Percentiles rank a stretch among this genome's conserved stretches.
Evolutionary conservation across 2,329 filamentous ascomycete species (phyloP).

Genomic region (Fusarium torulosum): DNA sequence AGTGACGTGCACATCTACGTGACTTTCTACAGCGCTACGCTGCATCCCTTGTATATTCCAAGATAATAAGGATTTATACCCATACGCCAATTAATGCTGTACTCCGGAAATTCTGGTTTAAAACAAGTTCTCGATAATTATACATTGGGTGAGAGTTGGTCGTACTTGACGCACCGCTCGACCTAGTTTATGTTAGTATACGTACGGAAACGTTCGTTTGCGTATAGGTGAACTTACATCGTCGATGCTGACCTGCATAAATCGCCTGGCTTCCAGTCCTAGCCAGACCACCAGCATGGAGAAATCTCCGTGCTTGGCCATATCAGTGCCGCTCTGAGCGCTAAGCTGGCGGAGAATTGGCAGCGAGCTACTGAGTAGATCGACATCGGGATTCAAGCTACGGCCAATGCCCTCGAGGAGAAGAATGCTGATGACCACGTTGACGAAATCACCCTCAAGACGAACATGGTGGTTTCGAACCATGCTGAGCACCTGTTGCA

Average conservation of each 20-base stretch:
- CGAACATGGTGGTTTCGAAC: slow-evolving; percentile 92
- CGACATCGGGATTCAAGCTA: slow-evolving; percentile 85
- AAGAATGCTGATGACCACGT: slow-evolving; percentile 95
- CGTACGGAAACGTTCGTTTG: not conserved
- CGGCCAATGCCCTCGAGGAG: slow-evolving; percentile 94
- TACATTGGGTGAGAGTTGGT: slow-evolving; percentile 88
- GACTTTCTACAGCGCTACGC: slow-evolving; percentile 2
- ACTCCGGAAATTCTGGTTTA: slow-evolving; percentile 6
- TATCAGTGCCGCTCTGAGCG: slow-evolving; percentile 77
- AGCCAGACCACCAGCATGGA: slow-evolving; percentile 93
- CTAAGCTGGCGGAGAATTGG: slow-evolving; percentile 92
- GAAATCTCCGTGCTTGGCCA: slow-evolving; percentile 79
- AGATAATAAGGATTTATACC: not conserved
- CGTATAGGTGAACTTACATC: slow-evolving; percentile 70
- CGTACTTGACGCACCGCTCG: slow-evolving; percentile 90
- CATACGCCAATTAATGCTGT: slow-evolving; percentile 36
- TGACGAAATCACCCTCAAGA: slow-evolving; percentile 97
- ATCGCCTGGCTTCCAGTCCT: slow-evolving; percentile 87
- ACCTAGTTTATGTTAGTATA: slow-evolving; percentile 64
- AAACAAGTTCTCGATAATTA: slow-evolving; percentile 56
- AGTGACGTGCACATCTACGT: slow-evolving; percentile 17
- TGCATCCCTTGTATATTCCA: slow-evolving; percentile 6
- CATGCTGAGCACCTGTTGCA: slow-evolving; percentile 92
- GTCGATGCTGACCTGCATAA: slow-evolving; percentile 90
- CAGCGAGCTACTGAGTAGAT: slow-evolving; percentile 86